Evolutionary conservation across 345 rosid genomes (phyloP).

Genomic region (Fremontodendron californicum): DNA sequence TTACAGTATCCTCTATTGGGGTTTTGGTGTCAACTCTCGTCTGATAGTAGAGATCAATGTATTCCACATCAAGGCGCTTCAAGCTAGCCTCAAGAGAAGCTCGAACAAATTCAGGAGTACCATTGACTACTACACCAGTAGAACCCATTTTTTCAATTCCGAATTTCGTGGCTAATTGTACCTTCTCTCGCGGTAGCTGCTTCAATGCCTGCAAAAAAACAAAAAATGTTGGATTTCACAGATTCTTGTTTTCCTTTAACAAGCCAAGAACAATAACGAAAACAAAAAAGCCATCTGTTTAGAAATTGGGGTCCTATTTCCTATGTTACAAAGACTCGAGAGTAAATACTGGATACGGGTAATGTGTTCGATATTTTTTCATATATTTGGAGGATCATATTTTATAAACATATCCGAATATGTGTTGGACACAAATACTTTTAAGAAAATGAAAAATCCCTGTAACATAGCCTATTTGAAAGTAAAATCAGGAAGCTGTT

Average conservation of each 20-base stretch:
- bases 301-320: background rate
- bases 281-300: background rate
- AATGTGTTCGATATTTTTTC: no score
- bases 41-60: constrained; percentile 35
- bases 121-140: background rate
- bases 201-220: constrained; percentile 32
- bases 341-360: no score
- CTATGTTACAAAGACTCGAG: no score
- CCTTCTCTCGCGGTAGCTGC: constrained; percentile 34
- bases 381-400: no score
- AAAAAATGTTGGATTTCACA: background rate
- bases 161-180: constrained; percentile 39
- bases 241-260: no score
- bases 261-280: background rate
- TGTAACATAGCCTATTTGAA: background rate
- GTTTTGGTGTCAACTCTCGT: constrained; percentile 21
- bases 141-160: constrained; percentile 12
- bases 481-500: background rate
- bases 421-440: background rate
- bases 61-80: constrained; percentile 31
- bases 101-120: constrained; percentile 30
- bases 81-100: constrained; percentile 32
- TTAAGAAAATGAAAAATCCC: no score
- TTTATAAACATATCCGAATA: background rate
- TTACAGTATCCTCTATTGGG: constrained; percentile 34